These are phyloP conservation scores for Fusarium subglutinans DNA, from an alignment of 2,329 filamentous ascomycete species.

Conservation along the genomic window DNA sequence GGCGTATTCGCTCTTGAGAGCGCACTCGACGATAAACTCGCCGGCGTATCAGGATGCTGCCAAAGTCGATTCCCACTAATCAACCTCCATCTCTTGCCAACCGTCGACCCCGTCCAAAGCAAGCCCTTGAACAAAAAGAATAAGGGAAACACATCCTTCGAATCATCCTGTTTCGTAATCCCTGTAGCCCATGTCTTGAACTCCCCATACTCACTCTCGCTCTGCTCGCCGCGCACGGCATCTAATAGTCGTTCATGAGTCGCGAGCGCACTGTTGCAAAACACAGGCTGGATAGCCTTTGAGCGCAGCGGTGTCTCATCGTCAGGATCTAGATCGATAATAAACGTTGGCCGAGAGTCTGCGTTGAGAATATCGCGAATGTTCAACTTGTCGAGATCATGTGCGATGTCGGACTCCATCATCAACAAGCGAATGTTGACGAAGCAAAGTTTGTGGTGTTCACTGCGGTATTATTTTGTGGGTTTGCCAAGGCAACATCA, in stretches of 20 bases:
- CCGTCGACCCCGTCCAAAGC: conserved; percentile 52
- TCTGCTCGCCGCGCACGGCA: conserved; percentile 34
- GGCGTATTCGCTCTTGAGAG: neutral
- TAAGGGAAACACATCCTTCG: conserved; percentile 55
- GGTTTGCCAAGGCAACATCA: neutral
- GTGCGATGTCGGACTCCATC: conserved; percentile 22
- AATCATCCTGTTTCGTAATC: conserved; percentile 54
- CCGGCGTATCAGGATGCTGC: conserved; percentile 18
- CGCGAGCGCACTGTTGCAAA: conserved; percentile 48
- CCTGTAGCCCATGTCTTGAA: conserved; percentile 55
- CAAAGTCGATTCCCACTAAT: conserved; percentile 53
- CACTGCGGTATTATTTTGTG: conserved; percentile 5
- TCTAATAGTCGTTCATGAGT: conserved; percentile 48
- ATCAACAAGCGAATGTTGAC: neutral
- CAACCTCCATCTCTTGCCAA: conserved; percentile 51
- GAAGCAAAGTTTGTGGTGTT: neutral
- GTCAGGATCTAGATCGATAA: conserved; percentile 51
- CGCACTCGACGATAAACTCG: neutral
- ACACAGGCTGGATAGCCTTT: conserved; percentile 46
- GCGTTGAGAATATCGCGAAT: conserved; percentile 58
- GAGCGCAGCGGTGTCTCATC: conserved; percentile 25
- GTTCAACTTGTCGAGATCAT: conserved; percentile 44
- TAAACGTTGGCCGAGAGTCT: conserved; percentile 51
- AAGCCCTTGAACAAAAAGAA: conserved; percentile 49
- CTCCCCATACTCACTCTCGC: conserved; percentile 40